Conservation (phyloP, 2,329 filamentous ascomycete genomes). For the Pestalotiopsis sp. region DNA sequence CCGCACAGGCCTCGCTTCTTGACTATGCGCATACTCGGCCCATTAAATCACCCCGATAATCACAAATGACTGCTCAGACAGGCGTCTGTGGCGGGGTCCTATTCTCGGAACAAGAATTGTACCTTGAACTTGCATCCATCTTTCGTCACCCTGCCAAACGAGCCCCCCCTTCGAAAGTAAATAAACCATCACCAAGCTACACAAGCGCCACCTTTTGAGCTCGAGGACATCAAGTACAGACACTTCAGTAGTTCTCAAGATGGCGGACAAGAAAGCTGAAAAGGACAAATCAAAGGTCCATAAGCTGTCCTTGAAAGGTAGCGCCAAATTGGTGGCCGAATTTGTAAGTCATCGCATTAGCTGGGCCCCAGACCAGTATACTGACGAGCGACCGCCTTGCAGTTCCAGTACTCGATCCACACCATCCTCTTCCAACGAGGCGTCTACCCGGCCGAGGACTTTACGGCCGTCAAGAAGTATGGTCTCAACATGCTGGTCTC, state of each 20-base stretch:
- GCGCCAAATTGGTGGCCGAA: conserved; percentile 85
- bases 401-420: conserved; percentile 98
- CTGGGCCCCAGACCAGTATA: not conserved
- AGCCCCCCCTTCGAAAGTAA: conserved; percentile 7
- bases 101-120: not conserved
- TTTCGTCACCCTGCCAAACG: conserved; percentile 8
- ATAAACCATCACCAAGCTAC: conserved; percentile 2
- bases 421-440: conserved; percentile 91
- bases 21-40: not conserved
- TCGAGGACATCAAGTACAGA: not conserved
- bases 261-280: conserved; percentile 31
- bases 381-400: conserved; percentile 6
- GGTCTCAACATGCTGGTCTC: conserved; percentile 98
- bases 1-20: not conserved
- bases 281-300: conserved; percentile 86
- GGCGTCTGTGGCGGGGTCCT: not conserved
- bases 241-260: conserved; percentile 14
- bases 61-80: not conserved
- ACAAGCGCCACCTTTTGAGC: not conserved
- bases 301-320: conserved; percentile 87
- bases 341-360: conserved; percentile 67
- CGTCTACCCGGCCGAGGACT: conserved; percentile 92
- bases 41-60: not conserved
- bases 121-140: not conserved
- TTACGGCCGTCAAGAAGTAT: conserved; percentile 98